Evolutionary conservation across 331 rosid species (phyloP), one percentile per base, ranked within the genome.

Genomic region (Malus hybrid): DNA sequence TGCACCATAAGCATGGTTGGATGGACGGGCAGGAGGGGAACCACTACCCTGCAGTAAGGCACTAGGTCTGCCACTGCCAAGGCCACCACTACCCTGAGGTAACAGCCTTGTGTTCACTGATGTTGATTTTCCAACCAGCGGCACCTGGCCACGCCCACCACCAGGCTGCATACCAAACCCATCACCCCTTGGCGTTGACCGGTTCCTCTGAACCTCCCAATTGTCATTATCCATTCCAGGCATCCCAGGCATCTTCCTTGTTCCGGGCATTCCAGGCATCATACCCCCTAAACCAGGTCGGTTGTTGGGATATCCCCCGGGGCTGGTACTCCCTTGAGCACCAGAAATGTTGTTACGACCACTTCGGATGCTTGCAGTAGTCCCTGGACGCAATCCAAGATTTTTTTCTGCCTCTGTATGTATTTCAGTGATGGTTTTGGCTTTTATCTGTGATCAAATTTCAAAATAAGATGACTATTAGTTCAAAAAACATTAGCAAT

Each of bases 361-460:
- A 75, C 84, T 88, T 82, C 99, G 89, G 16, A 87, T 95, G 80
- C 89, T 87, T 39, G 97, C 94, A 67, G 97, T 88, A 22, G 98
- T 93, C 71, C 99, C 99, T 11, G 98, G 98, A 73, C 99, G 98
- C 71, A 95, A 79, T 70, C 99, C 99, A 80, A 95, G 97, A 84
- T 85, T 89, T 70, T 86, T 95, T 80, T 95, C 99, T n/a, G 99
- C 99, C 81, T 95, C 99, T 0, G 97, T 80, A 77, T 95, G 99
- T 79, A 95, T 95, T 89, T 95, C 98, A 65, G 76, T 85, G 77
- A 95, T 92, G 79, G 98, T 95, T 83, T 95, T 95, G 63, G 99
- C 99, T 86, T 83, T 90, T 27, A 84, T 60, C 81, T 84, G 67
- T n/a, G 70, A 69, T 28, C 71, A 29, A 63, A 62, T 18, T 42